These are phyloP conservation scores for Petrea volubilis DNA, from an alignment of 257 asterid species.

Conservation along the genomic window DNA sequence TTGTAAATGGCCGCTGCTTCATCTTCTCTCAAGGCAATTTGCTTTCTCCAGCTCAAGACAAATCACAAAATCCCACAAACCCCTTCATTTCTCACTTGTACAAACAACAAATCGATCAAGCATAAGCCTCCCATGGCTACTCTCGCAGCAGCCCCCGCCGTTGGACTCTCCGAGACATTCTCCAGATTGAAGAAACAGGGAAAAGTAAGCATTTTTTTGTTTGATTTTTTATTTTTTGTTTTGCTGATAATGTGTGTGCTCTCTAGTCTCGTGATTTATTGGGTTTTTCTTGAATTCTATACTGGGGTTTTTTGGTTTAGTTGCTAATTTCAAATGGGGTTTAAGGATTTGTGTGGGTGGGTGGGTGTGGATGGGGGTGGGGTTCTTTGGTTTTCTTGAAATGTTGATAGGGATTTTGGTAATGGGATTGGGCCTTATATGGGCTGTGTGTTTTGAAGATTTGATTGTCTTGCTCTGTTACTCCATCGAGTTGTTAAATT, in stretches of 20 bases:
- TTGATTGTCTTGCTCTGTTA: background rate
- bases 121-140: constrained; percentile 48
- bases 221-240: background rate
- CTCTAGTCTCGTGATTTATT: background rate
- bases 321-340: background rate
- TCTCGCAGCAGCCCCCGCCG: constrained; percentile 33
- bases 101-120: constrained; percentile 9
- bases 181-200: constrained; percentile 50
- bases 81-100: constrained; percentile 1
- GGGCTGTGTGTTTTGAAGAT: background rate
- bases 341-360: background rate
- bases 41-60: constrained; percentile 30
- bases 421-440: background rate
- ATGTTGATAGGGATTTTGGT: background rate
- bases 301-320: background rate
- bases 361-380: too few relatives aligned
- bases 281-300: background rate
- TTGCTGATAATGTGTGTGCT: background rate
- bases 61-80: background rate
- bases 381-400: background rate
- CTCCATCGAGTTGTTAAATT: background rate
- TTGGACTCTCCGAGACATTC: constrained; percentile 62
- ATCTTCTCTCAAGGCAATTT: constrained; percentile 33
- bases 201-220: constrained; percentile 38
- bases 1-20: constrained; percentile 15